Conservation (phyloP, 2,329 filamentous ascomycete genomes). For the Eutypa lata region DNA sequence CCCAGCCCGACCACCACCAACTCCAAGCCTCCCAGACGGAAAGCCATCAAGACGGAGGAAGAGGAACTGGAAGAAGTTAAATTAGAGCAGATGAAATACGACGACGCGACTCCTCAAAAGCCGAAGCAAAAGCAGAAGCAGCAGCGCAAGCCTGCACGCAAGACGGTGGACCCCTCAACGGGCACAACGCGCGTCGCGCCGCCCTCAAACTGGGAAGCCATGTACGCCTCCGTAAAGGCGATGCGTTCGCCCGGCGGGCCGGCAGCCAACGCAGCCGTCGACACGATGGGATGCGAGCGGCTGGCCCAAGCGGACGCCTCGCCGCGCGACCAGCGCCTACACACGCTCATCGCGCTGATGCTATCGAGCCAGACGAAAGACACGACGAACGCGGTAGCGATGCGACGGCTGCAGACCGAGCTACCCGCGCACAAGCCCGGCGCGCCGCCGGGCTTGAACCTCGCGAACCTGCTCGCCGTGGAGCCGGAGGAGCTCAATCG, state of each 20-base stretch:
- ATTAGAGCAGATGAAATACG: slow-evolving; percentile 4
- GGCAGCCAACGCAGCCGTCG: slow-evolving; percentile 77
- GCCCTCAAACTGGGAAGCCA: slow-evolving; percentile 59
- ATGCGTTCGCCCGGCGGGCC: slow-evolving; percentile 63
- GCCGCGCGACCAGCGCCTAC: slow-evolving; percentile 65
- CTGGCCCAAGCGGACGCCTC: slow-evolving; percentile 56
- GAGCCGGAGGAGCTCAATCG: slow-evolving; percentile 63
- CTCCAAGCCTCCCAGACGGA: slow-evolving; percentile 1
- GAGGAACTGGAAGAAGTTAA: slow-evolving; percentile 9
- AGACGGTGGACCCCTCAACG: slow-evolving; percentile 18
- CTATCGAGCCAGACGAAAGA: slow-evolving; percentile 91
- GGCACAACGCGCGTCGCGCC: slow-evolving; percentile 15
- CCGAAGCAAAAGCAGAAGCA: slow-evolving; percentile 4
- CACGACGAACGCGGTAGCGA: slow-evolving; percentile 80
- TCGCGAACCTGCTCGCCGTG: slow-evolving; percentile 75
- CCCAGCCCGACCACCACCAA: background rate
- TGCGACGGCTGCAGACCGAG: slow-evolving; percentile 73
- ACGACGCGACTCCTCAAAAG: background rate
- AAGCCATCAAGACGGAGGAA: slow-evolving; percentile 10
- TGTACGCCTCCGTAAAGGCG: slow-evolving; percentile 72
- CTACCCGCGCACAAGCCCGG: slow-evolving; percentile 52
- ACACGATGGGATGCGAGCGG: slow-evolving; percentile 94
- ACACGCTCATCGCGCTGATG: slow-evolving; percentile 86
- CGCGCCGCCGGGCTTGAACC: slow-evolving; percentile 56
- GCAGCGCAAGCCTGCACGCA: slow-evolving; percentile 24